A percentile compares a stretch with the other conserved stretches of the same genome.
Conservation (phyloP, 495 filamentous ascomycete species). For the Xylaria bambusicola region DNA sequence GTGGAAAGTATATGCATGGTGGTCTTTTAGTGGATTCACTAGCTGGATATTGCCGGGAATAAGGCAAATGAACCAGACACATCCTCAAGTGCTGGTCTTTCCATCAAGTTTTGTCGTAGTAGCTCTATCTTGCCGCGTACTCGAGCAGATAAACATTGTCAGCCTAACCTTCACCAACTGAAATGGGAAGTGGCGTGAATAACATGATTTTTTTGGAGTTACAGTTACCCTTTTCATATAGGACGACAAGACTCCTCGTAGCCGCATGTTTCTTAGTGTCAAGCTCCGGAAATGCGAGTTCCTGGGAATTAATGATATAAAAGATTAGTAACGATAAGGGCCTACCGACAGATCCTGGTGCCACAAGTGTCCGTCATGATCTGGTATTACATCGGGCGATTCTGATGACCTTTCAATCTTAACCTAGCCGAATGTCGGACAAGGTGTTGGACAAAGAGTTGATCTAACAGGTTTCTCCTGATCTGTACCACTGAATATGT, state of each 20-base stretch:
- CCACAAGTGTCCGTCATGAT: background rate
- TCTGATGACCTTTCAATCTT: background rate
- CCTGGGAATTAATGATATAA: too few species aligned
- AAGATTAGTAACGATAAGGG: too few species aligned
- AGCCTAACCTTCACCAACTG: background rate
- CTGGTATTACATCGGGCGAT: background rate
- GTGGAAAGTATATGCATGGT: background rate
- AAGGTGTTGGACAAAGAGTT: too few species aligned
- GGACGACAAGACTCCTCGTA: background rate
- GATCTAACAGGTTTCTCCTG: background rate
- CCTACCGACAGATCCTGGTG: background rate
- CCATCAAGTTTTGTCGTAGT: background rate
- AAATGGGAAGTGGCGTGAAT: too few species aligned
- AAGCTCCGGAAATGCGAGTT: background rate
- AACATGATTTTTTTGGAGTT: too few species aligned
- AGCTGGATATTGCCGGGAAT: background rate
- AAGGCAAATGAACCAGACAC: too few species aligned
- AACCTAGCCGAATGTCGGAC: background rate
- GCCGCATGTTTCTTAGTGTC: background rate
- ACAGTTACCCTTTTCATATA: background rate
- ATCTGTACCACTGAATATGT: background rate
- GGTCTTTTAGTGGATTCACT: background rate
- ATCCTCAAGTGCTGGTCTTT: too few species aligned
- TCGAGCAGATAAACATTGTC: background rate
- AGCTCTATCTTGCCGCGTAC: background rate